Percentiles rank a stretch among this genome's conserved stretches.
Conservation (phyloP, 371 early-diverging fungal species). For the Haplosporangium sp. region DNA sequence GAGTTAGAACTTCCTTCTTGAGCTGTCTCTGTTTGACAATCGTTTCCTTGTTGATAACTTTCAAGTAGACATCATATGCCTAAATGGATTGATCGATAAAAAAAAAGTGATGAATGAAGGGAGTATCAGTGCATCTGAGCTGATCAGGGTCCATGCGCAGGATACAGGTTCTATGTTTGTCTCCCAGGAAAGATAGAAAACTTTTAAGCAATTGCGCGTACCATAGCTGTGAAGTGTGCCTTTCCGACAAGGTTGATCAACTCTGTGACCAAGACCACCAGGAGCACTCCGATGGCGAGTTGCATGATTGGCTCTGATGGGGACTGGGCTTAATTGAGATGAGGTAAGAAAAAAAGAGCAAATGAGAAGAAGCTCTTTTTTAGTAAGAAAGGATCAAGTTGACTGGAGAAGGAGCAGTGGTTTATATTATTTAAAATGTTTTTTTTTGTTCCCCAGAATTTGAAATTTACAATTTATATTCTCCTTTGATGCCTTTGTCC, state of each 20-base stretch:
- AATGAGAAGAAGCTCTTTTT: neutral
- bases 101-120: neutral
- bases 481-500: neutral
- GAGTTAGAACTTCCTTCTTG: conserved; percentile 67
- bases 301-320: conserved; percentile 55
- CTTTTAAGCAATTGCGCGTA: conserved; percentile 27
- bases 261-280: conserved; percentile 69
- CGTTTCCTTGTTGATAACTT: conserved; percentile 59
- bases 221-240: conserved; percentile 65
- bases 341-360: neutral
- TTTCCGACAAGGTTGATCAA: conserved; percentile 67
- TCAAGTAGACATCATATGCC: conserved; percentile 65
- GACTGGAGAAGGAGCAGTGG: too few relatives aligned
- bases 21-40: conserved; percentile 65
- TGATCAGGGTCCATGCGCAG: neutral
- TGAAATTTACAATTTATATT: neutral
- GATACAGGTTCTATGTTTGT: neutral
- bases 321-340: neutral
- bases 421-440: too few relatives aligned
- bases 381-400: neutral
- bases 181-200: neutral
- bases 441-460: too few relatives aligned
- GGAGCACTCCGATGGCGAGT: conserved; percentile 63
- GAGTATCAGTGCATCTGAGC: neutral
- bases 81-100: conserved; percentile 13